These are phyloP conservation scores for Poa pratensis DNA, from an alignment of 176 grass and related monocot genomes.

Conservation along the genomic window DNA sequence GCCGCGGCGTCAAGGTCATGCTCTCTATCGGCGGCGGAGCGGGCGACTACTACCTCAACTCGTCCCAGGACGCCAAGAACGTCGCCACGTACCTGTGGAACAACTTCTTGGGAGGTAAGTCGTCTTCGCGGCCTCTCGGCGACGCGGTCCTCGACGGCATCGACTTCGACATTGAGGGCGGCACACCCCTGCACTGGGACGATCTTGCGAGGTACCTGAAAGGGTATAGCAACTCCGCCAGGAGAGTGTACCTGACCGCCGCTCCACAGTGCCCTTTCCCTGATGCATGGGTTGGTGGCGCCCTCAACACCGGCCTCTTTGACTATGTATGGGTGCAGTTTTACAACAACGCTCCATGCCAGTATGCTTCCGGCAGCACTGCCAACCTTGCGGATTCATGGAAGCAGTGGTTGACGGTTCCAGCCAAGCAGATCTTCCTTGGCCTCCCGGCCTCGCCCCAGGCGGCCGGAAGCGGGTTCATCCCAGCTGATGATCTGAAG, in stretches of 20 bases:
- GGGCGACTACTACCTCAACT: not conserved
- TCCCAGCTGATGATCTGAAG: not conserved
- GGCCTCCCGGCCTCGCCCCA: not conserved
- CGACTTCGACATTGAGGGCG: not conserved
- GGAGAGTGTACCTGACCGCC: slow-evolving; percentile 13
- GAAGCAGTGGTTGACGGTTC: slow-evolving; percentile 11
- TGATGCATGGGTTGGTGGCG: not conserved
- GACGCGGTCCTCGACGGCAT: not conserved
- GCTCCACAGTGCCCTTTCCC: not conserved
- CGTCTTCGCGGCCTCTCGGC: not conserved
- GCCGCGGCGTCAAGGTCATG: not conserved
- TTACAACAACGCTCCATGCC: not conserved
- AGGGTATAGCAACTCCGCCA: not conserved
- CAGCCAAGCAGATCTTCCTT: not conserved
- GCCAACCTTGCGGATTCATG: slow-evolving; percentile 16
- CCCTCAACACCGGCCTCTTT: slow-evolving; percentile 2
- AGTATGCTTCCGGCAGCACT: not conserved
- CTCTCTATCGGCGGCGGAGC: slow-evolving; percentile 1
- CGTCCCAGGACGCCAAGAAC: not conserved
- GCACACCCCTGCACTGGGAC: slow-evolving; percentile 1
- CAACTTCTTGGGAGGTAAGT: slow-evolving; percentile 13
- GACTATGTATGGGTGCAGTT: slow-evolving; percentile 15
- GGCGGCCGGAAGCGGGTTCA: not conserved
- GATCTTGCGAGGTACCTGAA: slow-evolving; percentile 17
- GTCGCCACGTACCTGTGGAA: not conserved